Evolutionary conservation across 352 stramenopile species (phyloP).

Genomic region (Blastocystis sp.): DNA sequence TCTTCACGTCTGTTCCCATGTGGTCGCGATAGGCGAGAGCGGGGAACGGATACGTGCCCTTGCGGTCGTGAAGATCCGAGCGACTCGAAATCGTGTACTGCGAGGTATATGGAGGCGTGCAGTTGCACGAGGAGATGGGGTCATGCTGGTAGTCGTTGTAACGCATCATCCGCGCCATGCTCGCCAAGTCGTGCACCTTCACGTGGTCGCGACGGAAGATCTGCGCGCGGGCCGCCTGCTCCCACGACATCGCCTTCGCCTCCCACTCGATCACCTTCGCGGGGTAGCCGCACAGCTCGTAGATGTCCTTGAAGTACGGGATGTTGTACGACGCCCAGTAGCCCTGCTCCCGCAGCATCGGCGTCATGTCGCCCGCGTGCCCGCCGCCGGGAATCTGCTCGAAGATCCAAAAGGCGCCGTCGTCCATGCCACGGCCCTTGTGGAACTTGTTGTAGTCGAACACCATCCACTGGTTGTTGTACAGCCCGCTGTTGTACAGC

Average conservation of each 20-base stretch:
- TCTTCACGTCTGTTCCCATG: constrained; percentile 62
- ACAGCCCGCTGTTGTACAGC: constrained; percentile 68
- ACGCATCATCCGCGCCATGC: constrained; percentile 66
- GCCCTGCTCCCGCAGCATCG: constrained; percentile 61
- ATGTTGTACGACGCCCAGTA: constrained; percentile 71
- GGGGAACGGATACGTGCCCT: constrained; percentile 60
- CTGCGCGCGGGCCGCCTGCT: constrained; percentile 62
- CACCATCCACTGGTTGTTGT: constrained; percentile 72
- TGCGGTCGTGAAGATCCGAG: constrained; percentile 23
- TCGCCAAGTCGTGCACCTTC: constrained; percentile 61
- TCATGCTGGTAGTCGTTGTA: constrained; percentile 66
- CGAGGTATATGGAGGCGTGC: constrained; percentile 50
- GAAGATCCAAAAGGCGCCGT: constrained; percentile 63
- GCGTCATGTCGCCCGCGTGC: constrained; percentile 63
- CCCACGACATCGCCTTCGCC: constrained; percentile 63
- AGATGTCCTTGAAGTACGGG: constrained; percentile 65
- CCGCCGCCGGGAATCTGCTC: constrained; percentile 66
- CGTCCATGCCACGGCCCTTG: constrained; percentile 60
- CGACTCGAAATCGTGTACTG: constrained; percentile 43
- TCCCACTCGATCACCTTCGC: constrained; percentile 58
- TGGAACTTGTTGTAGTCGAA: constrained; percentile 65
- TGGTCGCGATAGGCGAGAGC: constrained; percentile 66
- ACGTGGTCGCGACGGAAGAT: constrained; percentile 66
- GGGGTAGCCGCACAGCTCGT: constrained; percentile 64
- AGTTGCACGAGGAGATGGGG: constrained; percentile 62